These are phyloP conservation scores for Sugiyamaella lignohabitans DNA, from an alignment of 805 yeast species.

Conservation along the genomic window DNA sequence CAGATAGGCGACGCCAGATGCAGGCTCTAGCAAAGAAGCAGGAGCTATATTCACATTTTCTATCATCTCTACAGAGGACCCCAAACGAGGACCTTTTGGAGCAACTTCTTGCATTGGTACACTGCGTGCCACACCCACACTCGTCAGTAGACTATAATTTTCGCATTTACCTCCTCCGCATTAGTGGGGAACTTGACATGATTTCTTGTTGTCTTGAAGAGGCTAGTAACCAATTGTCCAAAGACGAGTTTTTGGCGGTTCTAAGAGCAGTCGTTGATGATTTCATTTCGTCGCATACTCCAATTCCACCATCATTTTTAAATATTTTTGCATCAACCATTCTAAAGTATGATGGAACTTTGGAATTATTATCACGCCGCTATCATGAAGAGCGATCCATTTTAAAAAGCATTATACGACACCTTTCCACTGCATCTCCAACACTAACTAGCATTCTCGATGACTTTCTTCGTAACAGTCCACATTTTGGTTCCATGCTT, in stretches of 20 bases:
- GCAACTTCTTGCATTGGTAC: neutral
- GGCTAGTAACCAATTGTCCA: neutral
- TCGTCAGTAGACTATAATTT: neutral
- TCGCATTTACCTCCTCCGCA: neutral
- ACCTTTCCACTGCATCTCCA: neutral
- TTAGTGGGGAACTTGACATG: neutral
- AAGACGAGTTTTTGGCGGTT: neutral
- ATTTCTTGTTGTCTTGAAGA: neutral
- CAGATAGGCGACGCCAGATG: too few species aligned
- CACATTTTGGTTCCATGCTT: conserved; percentile 7
- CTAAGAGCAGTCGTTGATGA: neutral
- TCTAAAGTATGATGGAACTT: neutral
- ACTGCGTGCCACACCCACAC: neutral
- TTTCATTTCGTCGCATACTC: neutral
- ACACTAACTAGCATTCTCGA: neutral
- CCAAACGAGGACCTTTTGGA: neutral
- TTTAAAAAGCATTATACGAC: neutral
- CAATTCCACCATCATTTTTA: too few species aligned
- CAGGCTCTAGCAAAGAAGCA: too few species aligned
- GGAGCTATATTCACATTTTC: neutral
- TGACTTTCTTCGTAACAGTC: neutral
- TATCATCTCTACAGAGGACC: neutral
- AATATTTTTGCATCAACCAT: conserved; percentile 1
- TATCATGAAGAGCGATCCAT: conserved; percentile 4
- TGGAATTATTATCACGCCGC: conserved; percentile 2